Evolutionary conservation across 306 rosid genomes (phyloP).

Genomic region (Prinsepia uniflora): DNA sequence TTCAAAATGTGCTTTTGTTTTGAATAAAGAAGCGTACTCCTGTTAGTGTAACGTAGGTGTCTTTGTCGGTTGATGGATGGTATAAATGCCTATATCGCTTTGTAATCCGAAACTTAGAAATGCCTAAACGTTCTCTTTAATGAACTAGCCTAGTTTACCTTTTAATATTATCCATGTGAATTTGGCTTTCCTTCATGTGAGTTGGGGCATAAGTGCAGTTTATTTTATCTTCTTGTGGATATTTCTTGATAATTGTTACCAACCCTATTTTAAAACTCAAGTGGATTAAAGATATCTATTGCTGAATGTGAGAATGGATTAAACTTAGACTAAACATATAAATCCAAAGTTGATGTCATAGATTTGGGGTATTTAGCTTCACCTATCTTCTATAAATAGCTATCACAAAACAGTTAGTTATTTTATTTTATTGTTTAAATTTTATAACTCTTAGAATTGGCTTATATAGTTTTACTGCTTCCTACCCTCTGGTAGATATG

Average conservation of each 20-base stretch:
- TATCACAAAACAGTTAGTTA: background rate
- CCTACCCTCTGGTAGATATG: slow-evolving; percentile 49
- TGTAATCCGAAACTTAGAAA: background rate
- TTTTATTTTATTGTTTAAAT: too few relatives aligned
- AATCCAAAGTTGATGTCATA: background rate
- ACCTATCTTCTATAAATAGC: background rate
- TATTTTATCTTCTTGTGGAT: background rate
- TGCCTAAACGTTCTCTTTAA: background rate
- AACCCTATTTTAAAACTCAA: background rate
- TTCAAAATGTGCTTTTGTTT: too few relatives aligned
- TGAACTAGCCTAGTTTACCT: background rate
- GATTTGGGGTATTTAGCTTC: background rate
- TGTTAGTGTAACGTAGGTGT: too few relatives aligned
- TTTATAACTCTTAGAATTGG: background rate
- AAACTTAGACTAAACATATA: background rate
- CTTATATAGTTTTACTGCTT: background rate
- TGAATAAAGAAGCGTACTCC: too few relatives aligned
- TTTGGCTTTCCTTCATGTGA: background rate
- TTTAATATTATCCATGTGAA: background rate
- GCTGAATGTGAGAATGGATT: background rate
- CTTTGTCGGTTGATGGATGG: too few relatives aligned
- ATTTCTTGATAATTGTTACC: background rate
- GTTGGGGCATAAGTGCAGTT: background rate
- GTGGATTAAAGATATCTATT: background rate
- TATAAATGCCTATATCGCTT: too few relatives aligned